phyloP scores from a whole-genome alignment of 768 basidiomycete genomes.

The Suillus placidus region DNA sequence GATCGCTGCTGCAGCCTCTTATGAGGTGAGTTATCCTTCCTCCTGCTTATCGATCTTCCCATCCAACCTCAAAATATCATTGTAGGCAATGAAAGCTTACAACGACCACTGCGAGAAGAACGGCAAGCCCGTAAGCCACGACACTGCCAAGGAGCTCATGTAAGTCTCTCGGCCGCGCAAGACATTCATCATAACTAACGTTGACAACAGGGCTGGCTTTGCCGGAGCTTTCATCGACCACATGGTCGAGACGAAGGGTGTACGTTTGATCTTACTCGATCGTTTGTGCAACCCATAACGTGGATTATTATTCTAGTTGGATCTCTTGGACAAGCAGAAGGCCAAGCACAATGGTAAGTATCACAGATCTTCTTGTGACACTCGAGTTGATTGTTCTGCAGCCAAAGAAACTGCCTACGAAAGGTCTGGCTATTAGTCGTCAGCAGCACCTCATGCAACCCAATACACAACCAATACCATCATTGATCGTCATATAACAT shows the following conservation, averaged over 20 bases:
- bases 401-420: constrained; percentile 14
- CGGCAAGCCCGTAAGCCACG: constrained; percentile 54
- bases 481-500: not conserved
- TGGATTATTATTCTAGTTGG: constrained; percentile 34
- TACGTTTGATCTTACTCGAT: constrained; percentile 24
- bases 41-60: not conserved
- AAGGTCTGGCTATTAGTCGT: not conserved
- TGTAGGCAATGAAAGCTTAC: constrained; percentile 66
- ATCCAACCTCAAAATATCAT: constrained; percentile 4
- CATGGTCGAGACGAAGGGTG: constrained; percentile 60
- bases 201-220: constrained; percentile 50
- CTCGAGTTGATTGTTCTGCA: not conserved
- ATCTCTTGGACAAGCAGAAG: constrained; percentile 47
- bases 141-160: constrained; percentile 59
- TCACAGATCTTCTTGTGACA: not conserved
- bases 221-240: constrained; percentile 56
- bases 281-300: not conserved
- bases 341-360: constrained; percentile 42
- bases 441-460: not conserved
- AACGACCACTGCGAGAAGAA: constrained; percentile 52
- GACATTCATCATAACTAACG: not conserved
- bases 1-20: constrained; percentile 67
- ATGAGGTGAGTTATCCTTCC: constrained; percentile 44
- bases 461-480: not conserved
- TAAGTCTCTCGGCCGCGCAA: constrained; percentile 20